Evolutionary conservation across 139 green algal species (phyloP).

Genomic region (Chlorokybus atmophyticus): DNA sequence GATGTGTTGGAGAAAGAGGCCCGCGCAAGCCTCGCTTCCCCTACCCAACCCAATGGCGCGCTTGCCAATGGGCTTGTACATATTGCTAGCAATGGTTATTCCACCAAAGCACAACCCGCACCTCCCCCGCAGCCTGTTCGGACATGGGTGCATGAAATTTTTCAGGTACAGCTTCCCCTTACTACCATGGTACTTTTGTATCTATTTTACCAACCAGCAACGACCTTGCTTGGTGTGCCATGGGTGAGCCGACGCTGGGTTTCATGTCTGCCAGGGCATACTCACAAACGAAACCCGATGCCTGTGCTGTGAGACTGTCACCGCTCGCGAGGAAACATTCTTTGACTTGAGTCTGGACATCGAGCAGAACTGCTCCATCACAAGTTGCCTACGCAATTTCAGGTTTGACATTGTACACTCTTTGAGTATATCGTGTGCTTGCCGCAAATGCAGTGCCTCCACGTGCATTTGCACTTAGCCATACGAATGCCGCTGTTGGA

Average conservation of each 20-base stretch:
- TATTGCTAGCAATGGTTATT: too few species aligned
- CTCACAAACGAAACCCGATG: constrained; percentile 88
- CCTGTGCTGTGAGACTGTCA: constrained; percentile 73
- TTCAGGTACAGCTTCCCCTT: constrained; percentile 33
- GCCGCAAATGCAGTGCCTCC: not conserved
- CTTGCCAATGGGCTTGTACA: too few species aligned
- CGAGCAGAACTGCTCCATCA: constrained; percentile 75
- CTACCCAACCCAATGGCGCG: too few species aligned
- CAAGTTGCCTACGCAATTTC: constrained; percentile 76
- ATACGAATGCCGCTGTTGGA: too few species aligned
- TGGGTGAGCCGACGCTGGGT: too few species aligned
- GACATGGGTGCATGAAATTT: constrained; percentile 90
- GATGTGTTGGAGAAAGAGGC: constrained; percentile 74
- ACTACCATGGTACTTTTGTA: not conserved
- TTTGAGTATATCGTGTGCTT: not conserved
- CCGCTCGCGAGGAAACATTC: constrained; percentile 69
- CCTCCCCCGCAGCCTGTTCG: too few species aligned
- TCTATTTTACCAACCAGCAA: not conserved
- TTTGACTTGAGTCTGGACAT: constrained; percentile 92
- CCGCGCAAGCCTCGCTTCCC: constrained; percentile 23
- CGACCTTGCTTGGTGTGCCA: not conserved
- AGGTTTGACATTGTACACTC: constrained; percentile 33
- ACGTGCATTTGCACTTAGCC: constrained; percentile 1
- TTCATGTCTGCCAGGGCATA: constrained; percentile 49
- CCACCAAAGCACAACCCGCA: too few species aligned